These are phyloP conservation scores for Protomyces macrosporus DNA, from an alignment of 1,139 yeast genomes.

Conservation along the genomic window DNA sequence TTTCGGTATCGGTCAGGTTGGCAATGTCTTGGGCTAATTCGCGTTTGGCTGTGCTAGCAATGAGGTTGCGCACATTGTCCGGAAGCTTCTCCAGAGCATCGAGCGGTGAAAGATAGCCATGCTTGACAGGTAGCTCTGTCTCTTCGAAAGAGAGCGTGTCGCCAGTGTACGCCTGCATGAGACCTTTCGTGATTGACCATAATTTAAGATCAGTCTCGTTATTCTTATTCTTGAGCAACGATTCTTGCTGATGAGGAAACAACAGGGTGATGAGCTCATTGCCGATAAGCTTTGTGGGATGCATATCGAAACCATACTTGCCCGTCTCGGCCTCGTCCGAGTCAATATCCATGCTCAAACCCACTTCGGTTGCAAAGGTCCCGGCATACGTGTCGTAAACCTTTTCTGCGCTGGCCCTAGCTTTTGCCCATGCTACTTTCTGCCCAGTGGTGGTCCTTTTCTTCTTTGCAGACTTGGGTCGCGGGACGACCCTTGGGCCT, in stretches of 20 bases:
- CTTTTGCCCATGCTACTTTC: conserved; percentile 48
- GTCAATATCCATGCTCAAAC: conserved; percentile 41
- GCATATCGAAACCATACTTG: conserved; percentile 51
- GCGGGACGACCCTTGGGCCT: conserved; percentile 33
- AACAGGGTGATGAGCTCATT: conserved; percentile 54
- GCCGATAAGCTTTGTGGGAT: conserved; percentile 36
- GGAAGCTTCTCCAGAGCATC: conserved; percentile 45
- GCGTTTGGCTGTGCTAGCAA: conserved; percentile 46
- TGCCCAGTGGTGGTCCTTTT: conserved; percentile 49
- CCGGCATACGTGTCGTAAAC: conserved; percentile 60
- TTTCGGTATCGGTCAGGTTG: conserved; percentile 46
- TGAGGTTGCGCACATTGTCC: conserved; percentile 41
- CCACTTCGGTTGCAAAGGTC: conserved; percentile 45
- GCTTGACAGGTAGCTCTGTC: conserved; percentile 50
- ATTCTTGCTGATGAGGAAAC: conserved; percentile 63
- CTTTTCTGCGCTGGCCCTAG: conserved; percentile 9
- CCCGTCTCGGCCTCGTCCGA: conserved; percentile 42
- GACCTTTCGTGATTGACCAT: conserved; percentile 62
- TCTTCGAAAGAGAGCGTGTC: conserved; percentile 50
- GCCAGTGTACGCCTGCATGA: conserved; percentile 57
- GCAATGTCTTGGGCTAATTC: conserved; percentile 58
- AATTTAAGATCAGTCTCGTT: conserved; percentile 44
- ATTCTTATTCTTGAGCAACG: conserved; percentile 46
- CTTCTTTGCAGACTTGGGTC: conserved; percentile 44
- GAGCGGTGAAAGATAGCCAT: conserved; percentile 40